A percentile compares a stretch with the other conserved stretches of the same genome.
Evolutionary conservation across 495 filamentous ascomycete species (phyloP).

Genomic region (Aspergillus indologenus): DNA sequence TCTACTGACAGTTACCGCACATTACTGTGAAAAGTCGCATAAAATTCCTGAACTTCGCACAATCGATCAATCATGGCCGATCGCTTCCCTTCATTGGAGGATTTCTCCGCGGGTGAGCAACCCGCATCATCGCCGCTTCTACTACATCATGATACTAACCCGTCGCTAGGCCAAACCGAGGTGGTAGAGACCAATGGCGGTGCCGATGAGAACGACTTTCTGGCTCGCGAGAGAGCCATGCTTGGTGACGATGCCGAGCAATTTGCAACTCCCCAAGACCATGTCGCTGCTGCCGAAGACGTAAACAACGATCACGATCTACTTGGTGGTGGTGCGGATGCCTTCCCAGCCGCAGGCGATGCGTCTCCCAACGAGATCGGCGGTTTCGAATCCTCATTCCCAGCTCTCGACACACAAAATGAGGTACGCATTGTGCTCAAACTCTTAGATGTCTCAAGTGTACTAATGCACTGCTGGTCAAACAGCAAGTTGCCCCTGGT

Average conservation of each 20-base stretch:
- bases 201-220: conserved; percentile 69
- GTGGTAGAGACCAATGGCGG: conserved; percentile 42
- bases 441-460: conserved; percentile 7
- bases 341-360: conserved; percentile 21
- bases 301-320: conserved; percentile 67
- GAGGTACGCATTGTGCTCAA: conserved; percentile 55
- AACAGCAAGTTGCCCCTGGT: conserved; percentile 76
- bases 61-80: conserved; percentile 69
- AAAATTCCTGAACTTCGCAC: background rate
- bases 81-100: conserved; percentile 93
- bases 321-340: conserved; percentile 64
- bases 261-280: conserved; percentile 79
- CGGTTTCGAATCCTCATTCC: conserved; percentile 85
- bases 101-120: conserved; percentile 82
- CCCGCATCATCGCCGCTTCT: conserved; percentile 13
- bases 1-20: background rate
- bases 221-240: conserved; percentile 80
- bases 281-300: conserved; percentile 45
- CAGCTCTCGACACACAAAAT: conserved; percentile 73
- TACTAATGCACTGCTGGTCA: conserved; percentile 24
- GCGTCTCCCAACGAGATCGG: conserved; percentile 55
- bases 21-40: background rate
- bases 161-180: conserved; percentile 55
- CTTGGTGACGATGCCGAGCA: conserved; percentile 90
- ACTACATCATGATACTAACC: conserved; percentile 23